A percentile compares a stretch with the other conserved stretches of the same genome.
Conservation (phyloP, 2,329 filamentous ascomycete species). For the Exserohilum rostratum region DNA sequence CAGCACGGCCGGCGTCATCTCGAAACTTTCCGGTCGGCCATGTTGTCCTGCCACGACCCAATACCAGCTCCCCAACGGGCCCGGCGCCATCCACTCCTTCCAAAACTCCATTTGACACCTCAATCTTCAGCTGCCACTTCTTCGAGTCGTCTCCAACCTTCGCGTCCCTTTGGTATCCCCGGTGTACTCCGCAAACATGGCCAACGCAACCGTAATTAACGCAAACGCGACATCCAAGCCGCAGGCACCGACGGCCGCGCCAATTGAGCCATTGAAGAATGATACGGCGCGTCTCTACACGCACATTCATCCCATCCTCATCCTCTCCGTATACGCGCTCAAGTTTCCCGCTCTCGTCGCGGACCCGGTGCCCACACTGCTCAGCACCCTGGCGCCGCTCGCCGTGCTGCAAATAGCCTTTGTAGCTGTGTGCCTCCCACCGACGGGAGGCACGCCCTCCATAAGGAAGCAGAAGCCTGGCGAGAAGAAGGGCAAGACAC, state of each 20-base stretch:
- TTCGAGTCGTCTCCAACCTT: background rate
- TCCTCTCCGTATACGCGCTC: constrained; percentile 68
- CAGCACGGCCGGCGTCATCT: constrained; percentile 25
- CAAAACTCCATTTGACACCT: background rate
- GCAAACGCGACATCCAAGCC: constrained; percentile 28
- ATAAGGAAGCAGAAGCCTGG: constrained; percentile 61
- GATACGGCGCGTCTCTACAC: constrained; percentile 62
- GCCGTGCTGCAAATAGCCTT: constrained; percentile 67
- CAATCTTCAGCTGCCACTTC: background rate
- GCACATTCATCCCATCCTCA: constrained; percentile 69
- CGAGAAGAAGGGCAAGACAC: constrained; percentile 44
- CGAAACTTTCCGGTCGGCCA: constrained; percentile 25
- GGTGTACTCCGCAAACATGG: constrained; percentile 23
- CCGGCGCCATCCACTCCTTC: constrained; percentile 31
- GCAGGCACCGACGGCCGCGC: constrained; percentile 33
- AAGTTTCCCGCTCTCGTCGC: constrained; percentile 71
- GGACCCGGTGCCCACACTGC: constrained; percentile 70
- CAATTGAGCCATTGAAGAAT: constrained; percentile 56
- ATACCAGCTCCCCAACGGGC: constrained; percentile 14
- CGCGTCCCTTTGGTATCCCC: background rate
- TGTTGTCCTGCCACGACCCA: constrained; percentile 13
- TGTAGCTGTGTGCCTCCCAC: constrained; percentile 64
- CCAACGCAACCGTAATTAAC: constrained; percentile 33
- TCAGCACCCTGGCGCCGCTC: constrained; percentile 66
- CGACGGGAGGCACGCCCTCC: constrained; percentile 49